These are phyloP conservation scores for Ustilago curta DNA, from an alignment of 1,284 basidiomycete species.

Conservation along the genomic window DNA sequence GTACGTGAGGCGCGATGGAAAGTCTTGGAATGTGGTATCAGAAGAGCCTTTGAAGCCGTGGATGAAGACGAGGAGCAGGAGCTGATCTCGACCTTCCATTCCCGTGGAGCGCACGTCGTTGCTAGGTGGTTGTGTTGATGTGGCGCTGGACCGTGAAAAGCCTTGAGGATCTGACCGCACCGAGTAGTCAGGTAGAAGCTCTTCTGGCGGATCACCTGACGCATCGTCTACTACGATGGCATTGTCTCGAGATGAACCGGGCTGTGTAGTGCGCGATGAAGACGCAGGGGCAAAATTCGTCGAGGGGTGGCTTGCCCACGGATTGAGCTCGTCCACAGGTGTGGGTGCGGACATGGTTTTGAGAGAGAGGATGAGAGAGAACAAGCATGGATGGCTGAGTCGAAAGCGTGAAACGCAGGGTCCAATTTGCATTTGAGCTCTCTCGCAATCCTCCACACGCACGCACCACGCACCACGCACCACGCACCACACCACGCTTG, in stretches of 20 bases:
- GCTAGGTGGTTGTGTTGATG: background rate
- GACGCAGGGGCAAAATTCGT: background rate
- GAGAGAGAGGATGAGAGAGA: background rate
- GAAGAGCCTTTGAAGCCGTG: constrained; percentile 76
- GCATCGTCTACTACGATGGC: constrained; percentile 43
- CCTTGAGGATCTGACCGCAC: constrained; percentile 14
- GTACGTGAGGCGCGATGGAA: constrained; percentile 81
- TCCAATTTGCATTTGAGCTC: constrained; percentile 2
- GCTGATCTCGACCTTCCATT: constrained; percentile 35
- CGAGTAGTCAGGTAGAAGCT: constrained; percentile 6
- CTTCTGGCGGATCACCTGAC: constrained; percentile 37
- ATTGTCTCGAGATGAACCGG: constrained; percentile 26
- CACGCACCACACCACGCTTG: too few relatives aligned
- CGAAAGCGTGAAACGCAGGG: constrained; percentile 12
- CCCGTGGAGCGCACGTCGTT: constrained; percentile 28
- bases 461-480: too few relatives aligned
- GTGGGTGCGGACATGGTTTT: constrained; percentile 18
- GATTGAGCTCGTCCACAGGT: constrained; percentile 28
- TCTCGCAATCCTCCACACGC: constrained; percentile 5
- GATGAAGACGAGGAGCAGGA: constrained; percentile 58
- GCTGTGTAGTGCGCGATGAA: background rate
- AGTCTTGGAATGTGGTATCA: constrained; percentile 80
- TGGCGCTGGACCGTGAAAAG: constrained; percentile 10
- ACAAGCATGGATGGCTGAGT: constrained; percentile 2
- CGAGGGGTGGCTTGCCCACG: constrained; percentile 13